phyloP scores from a whole-genome alignment of 2,329 filamentous ascomycete species.

The Fusarium concolor region DNA sequence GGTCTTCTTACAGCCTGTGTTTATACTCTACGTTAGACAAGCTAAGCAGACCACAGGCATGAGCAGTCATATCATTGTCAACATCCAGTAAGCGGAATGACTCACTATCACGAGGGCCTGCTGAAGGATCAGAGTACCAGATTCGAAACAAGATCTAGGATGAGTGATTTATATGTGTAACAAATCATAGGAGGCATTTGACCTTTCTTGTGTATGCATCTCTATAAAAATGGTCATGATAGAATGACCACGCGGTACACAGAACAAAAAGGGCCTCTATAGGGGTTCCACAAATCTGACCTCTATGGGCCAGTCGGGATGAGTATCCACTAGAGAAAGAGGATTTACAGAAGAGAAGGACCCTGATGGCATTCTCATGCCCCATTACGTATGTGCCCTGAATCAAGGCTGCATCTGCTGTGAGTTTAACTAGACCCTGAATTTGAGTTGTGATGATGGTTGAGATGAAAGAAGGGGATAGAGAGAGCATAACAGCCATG shows the following conservation, averaged over 20 bases:
- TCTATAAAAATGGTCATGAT: conserved; percentile 14
- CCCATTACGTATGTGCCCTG: conserved; percentile 19
- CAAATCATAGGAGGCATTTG: neutral
- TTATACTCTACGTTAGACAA: neutral
- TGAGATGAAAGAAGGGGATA: neutral
- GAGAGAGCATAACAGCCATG: neutral
- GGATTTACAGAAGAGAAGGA: conserved; percentile 18
- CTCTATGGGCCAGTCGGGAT: neutral
- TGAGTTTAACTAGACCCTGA: conserved; percentile 26
- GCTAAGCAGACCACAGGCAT: neutral
- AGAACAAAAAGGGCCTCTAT: neutral
- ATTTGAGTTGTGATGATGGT: neutral
- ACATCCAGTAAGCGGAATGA: neutral
- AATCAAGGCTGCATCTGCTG: neutral
- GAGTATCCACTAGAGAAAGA: neutral
- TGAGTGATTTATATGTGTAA: neutral
- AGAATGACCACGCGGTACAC: conserved; percentile 27
- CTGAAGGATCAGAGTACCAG: neutral
- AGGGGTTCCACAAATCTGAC: conserved; percentile 19
- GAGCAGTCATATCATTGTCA: neutral
- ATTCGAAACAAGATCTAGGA: neutral
- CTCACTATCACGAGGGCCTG: conserved; percentile 12
- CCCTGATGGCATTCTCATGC: conserved; percentile 38
- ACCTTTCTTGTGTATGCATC: neutral
- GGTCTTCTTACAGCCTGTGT: neutral